Base-by-base conservation (phyloP, 345 rosid species). In the Moricandia arvensis region DNA sequence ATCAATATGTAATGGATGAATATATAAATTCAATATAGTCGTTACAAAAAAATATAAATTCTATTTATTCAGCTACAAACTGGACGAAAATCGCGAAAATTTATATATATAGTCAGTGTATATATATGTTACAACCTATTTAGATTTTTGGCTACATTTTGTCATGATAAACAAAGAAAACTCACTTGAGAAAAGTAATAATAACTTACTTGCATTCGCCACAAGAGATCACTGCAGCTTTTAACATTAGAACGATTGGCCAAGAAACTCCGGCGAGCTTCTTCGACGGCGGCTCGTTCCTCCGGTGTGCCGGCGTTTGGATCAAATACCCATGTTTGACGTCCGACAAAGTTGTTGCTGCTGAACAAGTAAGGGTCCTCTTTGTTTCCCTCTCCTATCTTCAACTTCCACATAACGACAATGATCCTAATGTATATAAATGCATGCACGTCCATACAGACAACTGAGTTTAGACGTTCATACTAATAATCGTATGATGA, bases 241-340 rank as follows among this genome's bases (percentile, higher is more conserved):
- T 80, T 79, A 38, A 82, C 83, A 4, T 51, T 80, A 38, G 26
- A 43, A 15, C 84, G 87, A 55, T 80, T 79, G 0, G 26, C 29
- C 51, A 69, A 59, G 61, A 62, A 86, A 18, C 12, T 27, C 26
- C 72, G 84, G 30, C 89, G 89, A 82, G 89, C 84, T 31, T 82
- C 80, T 51, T 80, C 83, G 0, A 83, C 83, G n/a, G 77, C 72
- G 3, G 75, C 73, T 68, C 84, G 75, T 54, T 85, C 88, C 51
- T 87, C 80, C 8, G 79, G 63, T 6, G 84, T 71, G 1, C 87
- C 85, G 4, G 83, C 82, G 0, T 85, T 37, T 0, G 82, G 83
- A 61, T 81, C 84, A 62, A 83, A 87, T 38, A 79, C 82, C 86
- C 86, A 83, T 26, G 81, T 79, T 61, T 86, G 85, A 10, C 86